phyloP scores from a whole-genome alignment of 352 stramenopile genomes.

The Globisporangium carolinianum region DNA sequence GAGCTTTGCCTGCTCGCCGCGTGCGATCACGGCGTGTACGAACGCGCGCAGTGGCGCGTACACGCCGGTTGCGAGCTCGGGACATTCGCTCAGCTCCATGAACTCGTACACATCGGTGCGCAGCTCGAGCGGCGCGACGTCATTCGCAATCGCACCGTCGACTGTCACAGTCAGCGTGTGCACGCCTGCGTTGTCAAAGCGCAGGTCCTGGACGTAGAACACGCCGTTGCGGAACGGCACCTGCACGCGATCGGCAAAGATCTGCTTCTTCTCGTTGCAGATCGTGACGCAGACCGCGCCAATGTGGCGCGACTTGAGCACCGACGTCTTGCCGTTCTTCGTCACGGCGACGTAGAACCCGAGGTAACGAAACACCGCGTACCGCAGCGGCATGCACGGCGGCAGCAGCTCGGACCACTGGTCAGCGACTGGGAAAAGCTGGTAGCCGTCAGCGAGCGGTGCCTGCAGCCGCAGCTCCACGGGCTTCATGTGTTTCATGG shows the following conservation, averaged over 20 bases:
- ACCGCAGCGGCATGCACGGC: slow-evolving; percentile 54
- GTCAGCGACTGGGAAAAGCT: slow-evolving; percentile 56
- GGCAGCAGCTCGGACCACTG: slow-evolving; percentile 72
- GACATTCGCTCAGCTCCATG: slow-evolving; percentile 70
- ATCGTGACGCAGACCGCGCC: slow-evolving; percentile 61
- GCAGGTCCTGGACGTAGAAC: slow-evolving; percentile 77
- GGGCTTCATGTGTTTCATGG: slow-evolving; percentile 70
- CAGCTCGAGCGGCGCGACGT: slow-evolving; percentile 49
- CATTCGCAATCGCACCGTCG: slow-evolving; percentile 39
- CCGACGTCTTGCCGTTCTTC: slow-evolving; percentile 51
- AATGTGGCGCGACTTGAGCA: slow-evolving; percentile 48
- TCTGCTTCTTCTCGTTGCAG: slow-evolving; percentile 69
- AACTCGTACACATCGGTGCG: slow-evolving; percentile 73
- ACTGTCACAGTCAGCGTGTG: slow-evolving; percentile 61
- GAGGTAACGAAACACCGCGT: slow-evolving; percentile 71
- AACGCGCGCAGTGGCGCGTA: slow-evolving; percentile 62
- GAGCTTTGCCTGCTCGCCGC: slow-evolving; percentile 37
- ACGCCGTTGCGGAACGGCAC: slow-evolving; percentile 67
- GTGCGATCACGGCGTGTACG: slow-evolving; percentile 33
- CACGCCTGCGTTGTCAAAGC: slow-evolving; percentile 42
- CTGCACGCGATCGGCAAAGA: slow-evolving; percentile 52
- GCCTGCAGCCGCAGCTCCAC: slow-evolving; percentile 36
- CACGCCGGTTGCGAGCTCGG: slow-evolving; percentile 31
- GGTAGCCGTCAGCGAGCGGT: slow-evolving; percentile 46
- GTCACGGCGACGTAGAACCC: slow-evolving; percentile 69